Evolutionary conservation across 1,139 yeast genomes (phyloP), one percentile per base, ranked within the genome.

Genomic region (Blastobotrys petasosporus): DNA sequence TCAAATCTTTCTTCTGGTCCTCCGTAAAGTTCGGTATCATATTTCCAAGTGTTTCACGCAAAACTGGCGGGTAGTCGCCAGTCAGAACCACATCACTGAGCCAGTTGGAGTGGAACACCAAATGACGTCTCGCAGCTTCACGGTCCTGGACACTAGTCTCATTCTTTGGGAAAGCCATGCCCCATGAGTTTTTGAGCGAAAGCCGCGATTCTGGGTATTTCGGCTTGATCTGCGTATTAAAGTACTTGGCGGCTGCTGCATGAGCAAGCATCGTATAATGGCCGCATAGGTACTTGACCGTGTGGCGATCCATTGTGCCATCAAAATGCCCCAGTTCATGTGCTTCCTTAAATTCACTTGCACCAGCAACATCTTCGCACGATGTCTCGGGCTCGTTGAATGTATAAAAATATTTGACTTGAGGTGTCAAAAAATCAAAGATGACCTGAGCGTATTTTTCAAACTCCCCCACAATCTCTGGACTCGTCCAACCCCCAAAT

Each of bases 391-490:
- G 70, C 47, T 66, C 69, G 51, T 66, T 65, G 44, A 63, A 54
- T 2, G 66, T 60, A 42, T 66, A 47, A 60, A 64, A 65, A 13
- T 54, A 33, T 4, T 64, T 61, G 17, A 68, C 71, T 47, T 66
- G 59, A 36, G 66, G 66, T n/a, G 67, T 66, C 45, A 58, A 59
- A 40, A 64, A 67, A 32, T 66, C 52, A 47, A 68, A 58, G 13
- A 66, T 59, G 13, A 63, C 59, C 34, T 63, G 58, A 33, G 69
- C 67, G 48, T 66, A 68, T 41, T 61, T 52, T 31, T 57, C 65
- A 51, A 66, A 67, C 23, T 66, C 68, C 7, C 63, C 64, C 11
- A 64, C 63, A 38, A 67, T 60, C n/a, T 55, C 53, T 2, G 53
- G 56, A 44, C 59, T 53, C 11, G 53, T 55, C 54, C 64, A 67